Percentiles rank a stretch among this genome's conserved stretches.
Evolutionary conservation across 768 basidiomycete species (phyloP).

Genomic region (Boletales sp.): DNA sequence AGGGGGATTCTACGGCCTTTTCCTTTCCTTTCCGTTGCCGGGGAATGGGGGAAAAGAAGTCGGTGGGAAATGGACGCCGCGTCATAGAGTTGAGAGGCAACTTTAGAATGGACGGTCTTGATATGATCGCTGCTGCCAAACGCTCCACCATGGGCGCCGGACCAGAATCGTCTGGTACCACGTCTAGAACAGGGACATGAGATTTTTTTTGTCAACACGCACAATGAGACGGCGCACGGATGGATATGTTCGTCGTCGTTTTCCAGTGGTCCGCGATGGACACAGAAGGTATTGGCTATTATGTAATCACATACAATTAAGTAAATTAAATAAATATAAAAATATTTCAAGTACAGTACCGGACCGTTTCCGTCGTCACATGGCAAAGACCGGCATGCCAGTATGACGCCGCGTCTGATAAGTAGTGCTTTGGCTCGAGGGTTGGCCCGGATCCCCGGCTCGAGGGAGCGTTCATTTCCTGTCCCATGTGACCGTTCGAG

Average conservation of each 20-base stretch:
- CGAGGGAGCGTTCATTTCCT: conserved; percentile 10
- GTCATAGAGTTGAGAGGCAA: conserved; percentile 28
- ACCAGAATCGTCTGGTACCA: not conserved
- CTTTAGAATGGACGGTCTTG: conserved; percentile 32
- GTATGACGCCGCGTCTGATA: too few species aligned
- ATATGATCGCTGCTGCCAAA: conserved; percentile 49
- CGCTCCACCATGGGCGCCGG: conserved; percentile 60
- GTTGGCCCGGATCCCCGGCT: conserved; percentile 6
- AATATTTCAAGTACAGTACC: not conserved
- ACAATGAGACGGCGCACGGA: too few species aligned
- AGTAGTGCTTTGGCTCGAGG: too few species aligned
- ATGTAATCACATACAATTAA: conserved; percentile 14
- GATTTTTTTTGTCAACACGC: too few species aligned
- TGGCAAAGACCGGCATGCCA: not conserved
- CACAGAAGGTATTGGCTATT: conserved; percentile 3
- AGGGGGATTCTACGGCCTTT: conserved; percentile 32
- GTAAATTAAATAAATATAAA: conserved; percentile 7
- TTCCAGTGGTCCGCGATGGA: not conserved
- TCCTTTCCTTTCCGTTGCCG: conserved; percentile 54
- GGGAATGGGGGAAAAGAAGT: conserved; percentile 57
- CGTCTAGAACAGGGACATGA: too few species aligned
- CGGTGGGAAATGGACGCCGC: conserved; percentile 34
- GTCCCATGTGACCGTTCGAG: conserved; percentile 19
- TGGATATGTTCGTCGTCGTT: not conserved
- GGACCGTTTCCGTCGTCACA: conserved; percentile 5